Evolutionary conservation across 1,139 yeast species (phyloP), one percentile per base, ranked within the genome.

Genomic region (Lodderomyces pseudojiufengensis): DNA sequence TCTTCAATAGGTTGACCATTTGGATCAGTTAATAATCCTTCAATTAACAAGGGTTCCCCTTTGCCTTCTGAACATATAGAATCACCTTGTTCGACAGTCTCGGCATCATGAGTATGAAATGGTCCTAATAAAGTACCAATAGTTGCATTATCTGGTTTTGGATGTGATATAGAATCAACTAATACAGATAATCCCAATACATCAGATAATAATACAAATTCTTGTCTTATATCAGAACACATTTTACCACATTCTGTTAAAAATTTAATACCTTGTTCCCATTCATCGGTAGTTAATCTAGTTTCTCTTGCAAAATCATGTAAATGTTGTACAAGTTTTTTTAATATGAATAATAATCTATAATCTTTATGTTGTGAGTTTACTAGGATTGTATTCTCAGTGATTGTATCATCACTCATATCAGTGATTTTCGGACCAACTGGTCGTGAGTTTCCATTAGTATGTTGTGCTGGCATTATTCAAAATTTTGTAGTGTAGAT

Each of bases 271-370:
- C 55, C 63, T 10, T 42, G 36, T 34, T 43, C 50, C 65, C 65
- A 60, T 43, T 60, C 65, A 11, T 60, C 63, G 7, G 59, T 51
- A 9, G 61, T 55, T 31, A 60, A 46, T 37, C 61, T 41, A 2
- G 61, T 54, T 40, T 60, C 65, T 27, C 62, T 43, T 12, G 65
- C 62, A 44, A 59, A 59, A 33, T 58, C 63, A 39, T 59, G 65
- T 13, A 59, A 39, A 37, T 59, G 65, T 25, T 46, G 51, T 6
- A 59, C 58, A 12, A 57, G 45, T 21, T 53, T 41, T 16, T 52
- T 51, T 43, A 59, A 37, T n/a, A 59, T 40, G 34, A 51, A 59
- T 33, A 45, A 43, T 29, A 59, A 47, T 31, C 65, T 44, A 32
- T 46, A 45, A 28, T 56, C 47, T 14, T 43, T 40, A 28, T 50